Percentiles rank a stretch among this genome's conserved stretches.
These are phyloP conservation scores for Plasmodium gallinaceum DNA, from an alignment of 169 alveolate species.

Conservation along the genomic window DNA sequence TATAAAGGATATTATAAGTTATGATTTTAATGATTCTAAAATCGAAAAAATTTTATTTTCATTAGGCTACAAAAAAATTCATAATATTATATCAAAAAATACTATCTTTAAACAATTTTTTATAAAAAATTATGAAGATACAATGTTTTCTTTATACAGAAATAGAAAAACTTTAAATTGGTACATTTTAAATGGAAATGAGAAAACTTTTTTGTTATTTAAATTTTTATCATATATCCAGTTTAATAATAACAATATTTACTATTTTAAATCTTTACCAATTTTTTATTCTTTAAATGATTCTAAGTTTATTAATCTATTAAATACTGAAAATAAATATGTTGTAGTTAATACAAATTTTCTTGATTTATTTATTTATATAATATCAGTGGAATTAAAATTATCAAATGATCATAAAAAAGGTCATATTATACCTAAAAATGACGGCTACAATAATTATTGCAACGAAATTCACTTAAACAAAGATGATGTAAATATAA, in stretches of 20 bases:
- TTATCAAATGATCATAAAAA: background rate
- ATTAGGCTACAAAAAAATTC: conserved; percentile 56
- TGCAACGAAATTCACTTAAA: background rate
- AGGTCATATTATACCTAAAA: background rate
- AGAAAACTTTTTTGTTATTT: conserved; percentile 18
- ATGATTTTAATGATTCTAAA: conserved; percentile 19
- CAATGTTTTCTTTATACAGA: conserved; percentile 39
- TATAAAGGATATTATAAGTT: conserved; percentile 34
- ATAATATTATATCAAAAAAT: conserved; percentile 15
- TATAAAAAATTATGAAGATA: conserved; percentile 57
- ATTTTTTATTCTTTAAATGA: conserved; percentile 54
- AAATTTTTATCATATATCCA: conserved; percentile 28
- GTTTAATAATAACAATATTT: conserved; percentile 65
- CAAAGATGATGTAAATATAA: background rate
- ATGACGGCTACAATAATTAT: background rate
- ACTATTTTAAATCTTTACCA: conserved; percentile 44
- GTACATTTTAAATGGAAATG: conserved; percentile 12
- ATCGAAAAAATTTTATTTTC: conserved; percentile 41
- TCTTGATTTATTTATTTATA: conserved; percentile 22
- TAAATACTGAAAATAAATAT: conserved; percentile 21
- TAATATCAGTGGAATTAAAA: conserved; percentile 2
- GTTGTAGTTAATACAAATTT: conserved; percentile 23
- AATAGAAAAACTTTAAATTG: conserved; percentile 31
- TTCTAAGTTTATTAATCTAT: conserved; percentile 25
- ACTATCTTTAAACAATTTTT: conserved; percentile 26